Base-by-base conservation (phyloP, 2,329 filamentous ascomycete genomes). In the Colletotrichum lindemuthianum region DNA sequence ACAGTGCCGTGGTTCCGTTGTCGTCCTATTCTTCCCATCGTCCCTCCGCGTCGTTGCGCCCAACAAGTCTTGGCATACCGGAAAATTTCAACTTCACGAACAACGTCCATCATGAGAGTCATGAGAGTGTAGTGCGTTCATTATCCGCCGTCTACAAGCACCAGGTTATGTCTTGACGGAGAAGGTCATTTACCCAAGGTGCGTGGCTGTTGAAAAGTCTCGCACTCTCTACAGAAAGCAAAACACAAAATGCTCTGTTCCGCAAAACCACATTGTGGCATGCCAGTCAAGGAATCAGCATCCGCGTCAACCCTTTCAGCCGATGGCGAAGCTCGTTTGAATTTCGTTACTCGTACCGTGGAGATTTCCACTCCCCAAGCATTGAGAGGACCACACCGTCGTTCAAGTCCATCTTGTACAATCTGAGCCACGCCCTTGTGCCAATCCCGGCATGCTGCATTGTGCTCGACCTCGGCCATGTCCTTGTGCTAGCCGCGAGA, bases 1-100 rank as follows among this genome's bases (percentile, higher is more conserved):
- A 24, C n/a, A 33, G 16, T 55, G 12, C 37, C 12, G 5, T 24
- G 32, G 1, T 44, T 41, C 36, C 60, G 47, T 63, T 40, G 32
- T 47, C 24, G 32, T 41, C 44, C 13, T 50, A 13, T 44, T 39
- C 44, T 24, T 49, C 37, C 52, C 59, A 41, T 24, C 2, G 12
- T 34, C 59, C 43, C 45, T 40, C 40, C 33, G 47, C 47, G 47
- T 48, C 60, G 40, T 15, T 24, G 47, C 34, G 43, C 9, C 24
- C 11, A 6, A 32, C 41, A 43, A 11, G 47, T 48, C 60, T 63
- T 59, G 60, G 60, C 54, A 52, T 41, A 24, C 34, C n/a, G 33
- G 40, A 24, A 45, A 41, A 48, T 4, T 45, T 47, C 47, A 12
- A 40, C 54, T 24, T 43, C 13, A 36, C 11, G 24, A 32, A 16